Evolutionary conservation across 2,329 filamentous ascomycete genomes (phyloP).

Genomic region (Xylaria sp.): DNA sequence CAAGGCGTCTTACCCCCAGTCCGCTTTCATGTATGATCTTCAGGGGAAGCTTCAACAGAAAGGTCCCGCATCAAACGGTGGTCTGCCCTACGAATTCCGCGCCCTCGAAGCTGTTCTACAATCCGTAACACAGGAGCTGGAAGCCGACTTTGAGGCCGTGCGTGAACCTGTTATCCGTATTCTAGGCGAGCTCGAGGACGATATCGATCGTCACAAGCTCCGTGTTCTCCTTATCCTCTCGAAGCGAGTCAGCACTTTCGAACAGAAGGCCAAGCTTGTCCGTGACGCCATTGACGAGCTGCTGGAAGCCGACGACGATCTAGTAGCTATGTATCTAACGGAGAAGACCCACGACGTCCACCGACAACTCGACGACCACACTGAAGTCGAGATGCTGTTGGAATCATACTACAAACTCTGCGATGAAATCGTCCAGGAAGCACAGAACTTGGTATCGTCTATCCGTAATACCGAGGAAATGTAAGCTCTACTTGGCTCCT

Average conservation of each 20-base stretch:
- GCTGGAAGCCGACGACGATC: conserved; percentile 90
- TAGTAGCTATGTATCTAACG: conserved; percentile 90
- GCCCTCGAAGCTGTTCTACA: conserved; percentile 93
- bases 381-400: conserved; percentile 92
- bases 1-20: conserved; percentile 90
- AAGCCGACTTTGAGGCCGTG: conserved; percentile 91
- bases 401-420: conserved; percentile 98
- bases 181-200: conserved; percentile 85
- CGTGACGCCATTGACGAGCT: conserved; percentile 92
- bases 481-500: conserved; percentile 45
- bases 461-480: conserved; percentile 99
- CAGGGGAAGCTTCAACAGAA: conserved; percentile 89
- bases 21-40: conserved; percentile 94
- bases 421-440: conserved; percentile 95
- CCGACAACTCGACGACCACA: conserved; percentile 79
- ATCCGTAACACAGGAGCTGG: conserved; percentile 84
- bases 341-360: conserved; percentile 73
- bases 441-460: conserved; percentile 84
- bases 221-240: conserved; percentile 86
- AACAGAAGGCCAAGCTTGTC: conserved; percentile 92
- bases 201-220: conserved; percentile 92
- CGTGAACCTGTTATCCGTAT: conserved; percentile 87
- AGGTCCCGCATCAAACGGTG: conserved; percentile 52
- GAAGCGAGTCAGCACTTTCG: conserved; percentile 93
- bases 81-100: conserved; percentile 89